Base-by-base conservation (phyloP, 1,284 basidiomycete genomes). In the Wallemia mellicola region DNA sequence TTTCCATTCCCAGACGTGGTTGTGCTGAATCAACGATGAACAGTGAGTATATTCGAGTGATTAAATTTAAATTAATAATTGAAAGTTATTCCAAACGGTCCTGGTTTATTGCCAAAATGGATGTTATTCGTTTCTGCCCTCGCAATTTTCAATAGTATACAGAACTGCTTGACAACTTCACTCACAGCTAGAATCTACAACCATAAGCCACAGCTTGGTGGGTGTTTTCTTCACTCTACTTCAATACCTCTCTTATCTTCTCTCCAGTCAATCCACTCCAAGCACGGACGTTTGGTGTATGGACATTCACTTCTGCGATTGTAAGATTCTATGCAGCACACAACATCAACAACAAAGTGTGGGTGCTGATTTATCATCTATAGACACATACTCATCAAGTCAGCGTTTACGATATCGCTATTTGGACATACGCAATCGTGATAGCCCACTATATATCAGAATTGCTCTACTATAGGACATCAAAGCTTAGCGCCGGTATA, bases 381-480 rank as follows among this genome's bases (percentile, higher is more conserved):
- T n/a, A 25, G 27, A n/a, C 28, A 22, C n/a, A 26, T 59, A 33
- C 32, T 24, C 25, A n/a, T 54, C 17, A 32, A 7, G 38, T 7
- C 64, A 92, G 88, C n/a, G 71, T 87, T 25, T 98, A 95, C 71
- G 81, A 92, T 68, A 80, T 96, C 69, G 78, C 86, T 19, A 72
- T 92, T 63, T 75, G 83, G 67, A 83, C 85, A 30, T 96, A 91
- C 71, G 77, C 86, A 62, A 79, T 95, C 65, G 91, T 88, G 0
- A 83, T 91, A 63, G 77, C 75, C 14, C 92, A 98, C 73, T 95
- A 94, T 68, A 75, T 76, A 28, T 81, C 84, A 26, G 92, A 98
- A 71, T 69, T 86, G 60, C 70, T 89, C 66, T 76, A 92, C 63
- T 96, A 82, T 72, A 77, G 80, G 61, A 83, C 86, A 2, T 79